Percentiles rank a stretch among this genome's conserved stretches.
These are phyloP conservation scores for Terfezia claveryi DNA, from an alignment of 495 filamentous ascomycete species.

Conservation along the genomic window DNA sequence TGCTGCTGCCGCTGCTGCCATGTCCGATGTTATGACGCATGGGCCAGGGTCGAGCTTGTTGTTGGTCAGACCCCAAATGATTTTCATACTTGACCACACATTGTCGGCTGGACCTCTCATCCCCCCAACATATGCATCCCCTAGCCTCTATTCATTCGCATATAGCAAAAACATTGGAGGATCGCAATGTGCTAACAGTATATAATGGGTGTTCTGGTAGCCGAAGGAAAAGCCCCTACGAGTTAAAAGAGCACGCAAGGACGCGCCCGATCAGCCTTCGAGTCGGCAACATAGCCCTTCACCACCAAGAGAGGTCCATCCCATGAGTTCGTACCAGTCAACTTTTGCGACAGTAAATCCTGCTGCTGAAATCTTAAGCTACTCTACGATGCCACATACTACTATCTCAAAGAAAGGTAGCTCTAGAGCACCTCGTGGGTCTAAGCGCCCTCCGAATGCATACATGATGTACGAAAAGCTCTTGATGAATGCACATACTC, in stretches of 20 bases:
- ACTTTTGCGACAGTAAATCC: neutral
- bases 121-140: no score
- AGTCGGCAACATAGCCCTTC: neutral
- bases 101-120: conserved; percentile 8
- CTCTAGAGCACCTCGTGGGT: conserved; percentile 16
- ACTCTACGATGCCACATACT: conserved; percentile 6
- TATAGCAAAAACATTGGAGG: no score
- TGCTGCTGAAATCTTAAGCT: neutral
- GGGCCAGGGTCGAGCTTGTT: conserved; percentile 11
- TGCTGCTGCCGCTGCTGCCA: conserved; percentile 8
- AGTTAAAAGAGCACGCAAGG: conserved; percentile 52
- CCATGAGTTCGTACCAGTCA: neutral
- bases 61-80: conserved; percentile 4
- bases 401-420: conserved; percentile 12
- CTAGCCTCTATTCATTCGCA: no score
- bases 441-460: conserved; percentile 19
- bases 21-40: conserved; percentile 21
- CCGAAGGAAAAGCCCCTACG: conserved; percentile 80
- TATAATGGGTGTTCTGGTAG: conserved; percentile 24
- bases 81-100: neutral
- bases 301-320: neutral
- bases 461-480: conserved; percentile 16
- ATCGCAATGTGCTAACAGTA: neutral
- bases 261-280: conserved; percentile 5
- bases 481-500: neutral